Evolutionary conservation across 495 filamentous ascomycete species (phyloP).

Genomic region (Aspergillus sclerotioniger): DNA sequence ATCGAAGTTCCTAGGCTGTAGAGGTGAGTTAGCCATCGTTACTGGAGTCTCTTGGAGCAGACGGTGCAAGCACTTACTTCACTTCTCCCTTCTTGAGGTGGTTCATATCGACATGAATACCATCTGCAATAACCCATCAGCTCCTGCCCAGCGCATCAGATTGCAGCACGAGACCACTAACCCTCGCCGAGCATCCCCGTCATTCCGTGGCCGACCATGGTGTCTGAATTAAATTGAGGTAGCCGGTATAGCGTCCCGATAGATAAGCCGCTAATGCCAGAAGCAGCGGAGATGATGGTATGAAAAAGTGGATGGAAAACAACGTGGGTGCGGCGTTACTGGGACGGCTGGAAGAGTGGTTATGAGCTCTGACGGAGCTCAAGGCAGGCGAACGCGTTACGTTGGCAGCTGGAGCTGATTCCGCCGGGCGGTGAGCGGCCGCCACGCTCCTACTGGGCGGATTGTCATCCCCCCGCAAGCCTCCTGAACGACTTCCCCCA

Average conservation of each 20-base stretch:
- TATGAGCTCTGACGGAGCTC: slow-evolving; percentile 34
- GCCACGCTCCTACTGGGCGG: slow-evolving; percentile 24
- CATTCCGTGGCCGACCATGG: slow-evolving; percentile 49
- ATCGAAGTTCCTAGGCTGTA: slow-evolving; percentile 92
- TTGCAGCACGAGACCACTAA: slow-evolving; percentile 34
- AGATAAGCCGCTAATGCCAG: background rate
- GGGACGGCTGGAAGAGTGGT: slow-evolving; percentile 18
- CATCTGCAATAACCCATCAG: slow-evolving; percentile 62
- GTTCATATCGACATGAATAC: slow-evolving; percentile 98
- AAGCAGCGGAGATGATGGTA: background rate
- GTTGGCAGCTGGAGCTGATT: slow-evolving; percentile 38
- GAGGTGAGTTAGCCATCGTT: slow-evolving; percentile 13
- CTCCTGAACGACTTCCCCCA: slow-evolving; percentile 28
- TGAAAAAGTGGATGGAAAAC: slow-evolving; percentile 6
- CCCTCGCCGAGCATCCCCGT: slow-evolving; percentile 74
- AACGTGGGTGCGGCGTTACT: slow-evolving; percentile 9
- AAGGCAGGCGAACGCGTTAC: slow-evolving; percentile 25
- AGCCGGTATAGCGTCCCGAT: background rate
- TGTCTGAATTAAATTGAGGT: slow-evolving; percentile 15
- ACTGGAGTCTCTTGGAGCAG: background rate
- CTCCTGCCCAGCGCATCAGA: slow-evolving; percentile 6
- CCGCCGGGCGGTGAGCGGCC: slow-evolving; percentile 41
- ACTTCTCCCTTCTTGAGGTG: slow-evolving; percentile 85
- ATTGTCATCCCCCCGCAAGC: slow-evolving; percentile 28
- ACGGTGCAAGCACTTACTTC: slow-evolving; percentile 62